Percentiles rank a stretch among this genome's conserved stretches.
Conservation (phyloP, 345 rosid species). For the Linum tenue region DNA sequence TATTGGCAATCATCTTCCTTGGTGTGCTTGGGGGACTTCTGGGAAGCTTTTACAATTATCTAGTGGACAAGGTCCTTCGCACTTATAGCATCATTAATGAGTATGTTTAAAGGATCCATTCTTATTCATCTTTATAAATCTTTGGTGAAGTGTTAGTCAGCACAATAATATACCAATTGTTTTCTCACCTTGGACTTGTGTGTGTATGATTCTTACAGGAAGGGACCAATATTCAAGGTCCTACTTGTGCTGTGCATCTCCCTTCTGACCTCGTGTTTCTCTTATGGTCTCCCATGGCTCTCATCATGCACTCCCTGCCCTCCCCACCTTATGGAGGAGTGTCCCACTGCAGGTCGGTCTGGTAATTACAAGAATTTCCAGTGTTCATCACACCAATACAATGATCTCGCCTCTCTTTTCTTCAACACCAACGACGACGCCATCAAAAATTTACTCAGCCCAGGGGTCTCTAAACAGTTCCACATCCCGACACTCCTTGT, state of each 20-base stretch:
- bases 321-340: constrained; percentile 33
- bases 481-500: constrained; percentile 52
- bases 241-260: constrained; percentile 60
- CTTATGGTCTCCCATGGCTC: constrained; percentile 85
- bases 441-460: constrained; percentile 58
- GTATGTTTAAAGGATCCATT: constrained; percentile 29
- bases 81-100: constrained; percentile 66
- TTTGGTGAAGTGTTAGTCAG: neutral
- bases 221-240: constrained; percentile 59
- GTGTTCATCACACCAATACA: constrained; percentile 69
- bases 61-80: constrained; percentile 84
- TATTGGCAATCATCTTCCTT: constrained; percentile 64
- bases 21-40: constrained; percentile 72
- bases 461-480: constrained; percentile 50
- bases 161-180: neutral
- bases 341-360: constrained; percentile 63
- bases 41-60: constrained; percentile 78
- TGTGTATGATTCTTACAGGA: constrained; percentile 42
- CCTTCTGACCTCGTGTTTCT: constrained; percentile 68
- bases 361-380: constrained; percentile 81
- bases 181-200: constrained; percentile 5
- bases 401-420: constrained; percentile 83
- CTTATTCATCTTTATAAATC: neutral
- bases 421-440: constrained; percentile 89
- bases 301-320: constrained; percentile 70